Base-by-base conservation (phyloP, 192 early-diverging fungal genomes). In the Phlyctochytrium bullatum region DNA sequence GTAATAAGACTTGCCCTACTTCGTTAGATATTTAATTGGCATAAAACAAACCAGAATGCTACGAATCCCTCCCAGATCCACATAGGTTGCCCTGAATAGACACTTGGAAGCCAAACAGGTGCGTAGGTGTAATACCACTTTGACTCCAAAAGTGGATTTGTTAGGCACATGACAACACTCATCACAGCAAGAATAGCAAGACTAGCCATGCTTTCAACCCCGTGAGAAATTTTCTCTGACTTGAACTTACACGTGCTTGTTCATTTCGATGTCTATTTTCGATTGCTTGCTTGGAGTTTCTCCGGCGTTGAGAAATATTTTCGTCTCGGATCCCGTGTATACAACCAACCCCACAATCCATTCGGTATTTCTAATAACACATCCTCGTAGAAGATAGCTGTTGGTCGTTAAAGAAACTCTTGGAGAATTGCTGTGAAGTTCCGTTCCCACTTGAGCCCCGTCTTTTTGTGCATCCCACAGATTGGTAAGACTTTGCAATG, bases 281-380 rank as follows among this genome's bases (percentile, higher is more conserved):
- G 91, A 93, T 59, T 94, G 88, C 73, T 98, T 98, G 52, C 82
- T 89, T 3, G 94, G 94, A 2, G 94, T 92, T 34, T 87, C 85
- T 16, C 94, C 93, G 29, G 93, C 88, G 76, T 97, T 97, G 23
- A 93, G 80, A 74, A 91, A 88, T 63, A 97, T 94, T 69, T 97
- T 98, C 52, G 94, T 93, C 63, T 95, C 90, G 2, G 80, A 77
- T 24, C 96, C 96, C 1, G 96, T 97, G 59, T 84, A 92, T 6
- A 95, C 59, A 12, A 90, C 88, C 0, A 93, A 53, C 1, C 93
- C 94, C 64, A 95, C 86, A 4, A 89, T 80, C 92, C 93, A 98
- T 59, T 88, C 87, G 0, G 94, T 96, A 78, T 98, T 98, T 35
- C 92, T 80, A 31, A 98, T 71, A 2, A 89, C 83, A 76, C 93